phyloP scores from a whole-genome alignment of 345 rosid genomes.

The Camelina sativa region DNA sequence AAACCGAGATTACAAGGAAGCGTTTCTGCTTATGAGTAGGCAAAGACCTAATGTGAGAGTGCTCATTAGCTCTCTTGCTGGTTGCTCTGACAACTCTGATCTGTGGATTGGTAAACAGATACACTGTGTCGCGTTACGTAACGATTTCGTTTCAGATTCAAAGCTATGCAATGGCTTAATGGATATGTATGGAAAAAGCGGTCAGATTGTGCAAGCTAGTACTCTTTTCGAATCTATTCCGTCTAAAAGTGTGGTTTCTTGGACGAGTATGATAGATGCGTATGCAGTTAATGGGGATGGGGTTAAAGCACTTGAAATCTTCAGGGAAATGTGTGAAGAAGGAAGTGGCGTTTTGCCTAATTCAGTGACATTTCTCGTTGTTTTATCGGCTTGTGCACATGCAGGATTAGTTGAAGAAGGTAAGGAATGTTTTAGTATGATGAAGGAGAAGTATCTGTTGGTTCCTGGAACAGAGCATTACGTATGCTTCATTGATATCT shows the following conservation, averaged over 20 bases:
- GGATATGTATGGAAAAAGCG: constrained; percentile 84
- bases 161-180: constrained; percentile 73
- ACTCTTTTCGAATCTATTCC: constrained; percentile 52
- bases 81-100: constrained; percentile 74
- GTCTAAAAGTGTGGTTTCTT: constrained; percentile 63
- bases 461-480: constrained; percentile 65
- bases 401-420: constrained; percentile 73
- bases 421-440: constrained; percentile 52
- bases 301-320: constrained; percentile 58
- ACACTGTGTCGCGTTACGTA: constrained; percentile 61
- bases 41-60: constrained; percentile 64
- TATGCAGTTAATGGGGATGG: constrained; percentile 73
- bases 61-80: constrained; percentile 66
- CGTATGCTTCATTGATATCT: constrained; percentile 64
- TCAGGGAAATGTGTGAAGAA: constrained; percentile 57
- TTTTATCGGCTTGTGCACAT: constrained; percentile 83
- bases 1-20: constrained; percentile 59
- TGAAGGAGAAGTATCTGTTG: constrained; percentile 50
- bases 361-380: constrained; percentile 75
- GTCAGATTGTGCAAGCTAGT: constrained; percentile 52
- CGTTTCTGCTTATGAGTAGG: constrained; percentile 52
- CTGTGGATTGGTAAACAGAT: constrained; percentile 74
- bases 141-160: constrained; percentile 55
- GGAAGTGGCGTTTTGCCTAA: constrained; percentile 54
- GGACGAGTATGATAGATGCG: constrained; percentile 84